phyloP scores from a whole-genome alignment of 345 rosid species.

The Ceriops zippeliana region DNA sequence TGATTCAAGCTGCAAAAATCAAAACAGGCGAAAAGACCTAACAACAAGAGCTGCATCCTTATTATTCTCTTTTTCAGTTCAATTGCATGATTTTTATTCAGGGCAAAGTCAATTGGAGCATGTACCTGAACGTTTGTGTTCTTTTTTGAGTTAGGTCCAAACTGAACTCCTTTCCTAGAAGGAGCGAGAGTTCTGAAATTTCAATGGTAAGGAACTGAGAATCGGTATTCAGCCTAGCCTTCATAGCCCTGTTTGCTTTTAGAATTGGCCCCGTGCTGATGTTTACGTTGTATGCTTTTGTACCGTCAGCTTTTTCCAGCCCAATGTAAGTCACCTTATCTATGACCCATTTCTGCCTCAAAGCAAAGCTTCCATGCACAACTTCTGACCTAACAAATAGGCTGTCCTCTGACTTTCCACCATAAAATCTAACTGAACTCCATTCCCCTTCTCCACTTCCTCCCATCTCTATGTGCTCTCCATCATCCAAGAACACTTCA shows the following conservation, averaged over 20 bases:
- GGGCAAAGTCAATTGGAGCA: no score
- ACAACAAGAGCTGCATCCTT: no score
- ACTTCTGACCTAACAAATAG: constrained; percentile 39
- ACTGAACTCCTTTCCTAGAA: constrained; percentile 27
- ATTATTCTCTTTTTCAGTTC: no score
- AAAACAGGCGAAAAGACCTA: no score
- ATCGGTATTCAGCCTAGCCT: constrained; percentile 13
- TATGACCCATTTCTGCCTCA: constrained; percentile 45
- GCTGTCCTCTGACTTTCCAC: constrained; percentile 21
- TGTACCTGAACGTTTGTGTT: background rate
- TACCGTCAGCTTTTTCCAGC: constrained; percentile 22
- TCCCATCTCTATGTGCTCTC: constrained; percentile 56
- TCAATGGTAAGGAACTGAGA: constrained; percentile 32
- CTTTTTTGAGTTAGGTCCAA: constrained; percentile 24
- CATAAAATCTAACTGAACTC: constrained; percentile 46
- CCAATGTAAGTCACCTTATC: constrained; percentile 55
- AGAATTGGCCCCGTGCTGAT: background rate
- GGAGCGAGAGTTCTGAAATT: constrained; percentile 1
- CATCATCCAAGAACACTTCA: constrained; percentile 59
- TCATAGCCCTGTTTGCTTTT: constrained; percentile 9
- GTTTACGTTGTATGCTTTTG: constrained; percentile 21
- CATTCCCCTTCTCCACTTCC: constrained; percentile 39
- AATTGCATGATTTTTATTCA: no score
- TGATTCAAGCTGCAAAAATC: no score
- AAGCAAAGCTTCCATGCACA: constrained; percentile 46